Evolutionary conservation across 2,329 filamentous ascomycete species (phyloP).

Genomic region (Paraphoma sp.): DNA sequence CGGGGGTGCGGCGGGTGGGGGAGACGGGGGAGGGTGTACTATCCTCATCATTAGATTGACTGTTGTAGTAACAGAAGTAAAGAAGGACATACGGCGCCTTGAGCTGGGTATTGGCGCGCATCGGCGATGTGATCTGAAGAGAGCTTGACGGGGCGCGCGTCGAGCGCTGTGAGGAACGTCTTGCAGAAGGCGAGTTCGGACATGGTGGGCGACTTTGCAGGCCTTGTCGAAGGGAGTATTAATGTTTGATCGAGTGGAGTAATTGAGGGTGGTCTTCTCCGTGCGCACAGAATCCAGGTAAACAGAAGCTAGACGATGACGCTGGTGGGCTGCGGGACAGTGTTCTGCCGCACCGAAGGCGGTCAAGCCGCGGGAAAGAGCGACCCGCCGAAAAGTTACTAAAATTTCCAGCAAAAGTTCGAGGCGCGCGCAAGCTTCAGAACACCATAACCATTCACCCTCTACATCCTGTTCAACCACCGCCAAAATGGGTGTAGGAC

Average conservation of each 20-base stretch:
- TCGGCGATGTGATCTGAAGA: constrained; percentile 91
- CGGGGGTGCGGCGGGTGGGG: constrained; percentile 60
- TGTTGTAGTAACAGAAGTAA: no score
- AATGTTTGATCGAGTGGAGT: not conserved
- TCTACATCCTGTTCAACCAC: not conserved
- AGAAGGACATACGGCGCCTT: constrained; percentile 82
- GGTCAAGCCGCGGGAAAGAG: constrained; percentile 20
- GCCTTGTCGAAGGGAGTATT: not conserved
- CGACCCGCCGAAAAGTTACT: constrained; percentile 25
- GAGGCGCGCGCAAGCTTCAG: constrained; percentile 15
- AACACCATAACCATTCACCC: constrained; percentile 5
- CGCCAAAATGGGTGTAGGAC: constrained; percentile 77
- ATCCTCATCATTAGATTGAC: no score
- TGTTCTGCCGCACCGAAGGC: constrained; percentile 27
- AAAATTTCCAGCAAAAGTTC: constrained; percentile 27
- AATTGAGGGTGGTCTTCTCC: no score
- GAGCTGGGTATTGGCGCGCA: constrained; percentile 76
- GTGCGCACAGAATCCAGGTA: not conserved
- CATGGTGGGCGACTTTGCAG: constrained; percentile 29
- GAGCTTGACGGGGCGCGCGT: constrained; percentile 80
- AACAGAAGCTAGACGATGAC: constrained; percentile 32
- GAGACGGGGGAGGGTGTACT: constrained; percentile 77
- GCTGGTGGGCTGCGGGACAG: constrained; percentile 31
- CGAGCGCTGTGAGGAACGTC: constrained; percentile 79
- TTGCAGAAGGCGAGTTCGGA: constrained; percentile 83